phyloP scores from a whole-genome alignment of 1,139 yeast genomes.

The Torulaspora globosa region DNA sequence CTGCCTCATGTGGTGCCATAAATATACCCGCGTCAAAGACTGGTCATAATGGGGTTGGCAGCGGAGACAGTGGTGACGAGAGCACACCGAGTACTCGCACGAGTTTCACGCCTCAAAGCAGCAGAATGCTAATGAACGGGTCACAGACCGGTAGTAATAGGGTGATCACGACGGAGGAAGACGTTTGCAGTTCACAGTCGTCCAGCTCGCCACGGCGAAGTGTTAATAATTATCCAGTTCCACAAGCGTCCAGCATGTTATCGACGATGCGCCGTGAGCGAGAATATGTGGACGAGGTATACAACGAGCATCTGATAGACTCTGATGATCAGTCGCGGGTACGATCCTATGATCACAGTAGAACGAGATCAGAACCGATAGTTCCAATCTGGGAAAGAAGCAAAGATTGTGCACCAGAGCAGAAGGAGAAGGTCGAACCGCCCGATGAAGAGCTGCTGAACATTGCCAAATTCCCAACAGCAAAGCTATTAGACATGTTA shows the following conservation, averaged over 20 bases:
- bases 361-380: slow-evolving; percentile 6
- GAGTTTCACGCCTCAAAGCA: background rate
- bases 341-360: slow-evolving; percentile 12
- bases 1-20: slow-evolving; percentile 1
- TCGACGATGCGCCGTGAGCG: slow-evolving; percentile 5
- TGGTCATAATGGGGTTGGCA: background rate
- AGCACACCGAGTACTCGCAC: background rate
- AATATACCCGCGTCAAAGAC: background rate
- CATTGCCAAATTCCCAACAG: slow-evolving; percentile 78
- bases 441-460: slow-evolving; percentile 41
- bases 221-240: slow-evolving; percentile 3
- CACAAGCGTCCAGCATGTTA: slow-evolving; percentile 8
- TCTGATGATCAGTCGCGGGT: slow-evolving; percentile 11
- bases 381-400: slow-evolving; percentile 8
- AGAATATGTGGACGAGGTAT: slow-evolving; percentile 9
- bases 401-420: background rate
- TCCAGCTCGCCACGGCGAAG: slow-evolving; percentile 32
- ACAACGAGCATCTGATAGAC: slow-evolving; percentile 12
- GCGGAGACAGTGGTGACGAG: slow-evolving; percentile 3
- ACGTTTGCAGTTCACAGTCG: slow-evolving; percentile 30
- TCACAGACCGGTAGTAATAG: slow-evolving; percentile 2
- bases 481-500: slow-evolving; percentile 76
- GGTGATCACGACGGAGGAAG: slow-evolving; percentile 24
- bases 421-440: background rate
- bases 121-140: background rate